A percentile compares a stretch with the other conserved stretches of the same genome.
Evolutionary conservation across 805 yeast genomes (phyloP).

Genomic region (Barnettozyma salicaria): DNA sequence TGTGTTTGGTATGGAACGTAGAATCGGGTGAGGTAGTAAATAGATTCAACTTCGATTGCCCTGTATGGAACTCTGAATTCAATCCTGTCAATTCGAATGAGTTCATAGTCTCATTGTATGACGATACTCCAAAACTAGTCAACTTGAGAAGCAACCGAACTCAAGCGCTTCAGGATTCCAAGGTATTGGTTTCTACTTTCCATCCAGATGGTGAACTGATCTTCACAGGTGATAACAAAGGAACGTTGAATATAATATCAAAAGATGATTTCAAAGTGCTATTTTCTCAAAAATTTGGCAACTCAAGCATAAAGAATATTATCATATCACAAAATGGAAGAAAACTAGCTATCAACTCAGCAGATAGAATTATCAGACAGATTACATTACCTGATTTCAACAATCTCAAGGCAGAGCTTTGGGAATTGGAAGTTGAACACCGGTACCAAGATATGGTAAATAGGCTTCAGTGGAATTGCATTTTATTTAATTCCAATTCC

Average conservation of each 20-base stretch:
- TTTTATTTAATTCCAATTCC: constrained; percentile 62
- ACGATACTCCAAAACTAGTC: constrained; percentile 52
- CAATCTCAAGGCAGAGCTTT: constrained; percentile 20
- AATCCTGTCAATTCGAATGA: constrained; percentile 41
- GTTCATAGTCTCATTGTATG: constrained; percentile 62
- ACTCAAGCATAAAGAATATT: constrained; percentile 65
- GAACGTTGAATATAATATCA: constrained; percentile 54
- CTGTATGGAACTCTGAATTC: constrained; percentile 64
- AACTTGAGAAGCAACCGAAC: constrained; percentile 27
- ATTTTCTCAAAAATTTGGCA: constrained; percentile 51
- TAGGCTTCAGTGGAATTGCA: constrained; percentile 81
- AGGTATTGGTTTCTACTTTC: constrained; percentile 33
- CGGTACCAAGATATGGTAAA: constrained; percentile 89
- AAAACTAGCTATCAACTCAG: constrained; percentile 65
- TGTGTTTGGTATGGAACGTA: constrained; percentile 75
- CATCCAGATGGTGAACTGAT: constrained; percentile 50
- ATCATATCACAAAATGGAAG: constrained; percentile 52
- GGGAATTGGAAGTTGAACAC: constrained; percentile 64
- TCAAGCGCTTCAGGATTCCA: constrained; percentile 19
- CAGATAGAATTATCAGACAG: constrained; percentile 72
- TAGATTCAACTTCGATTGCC: constrained; percentile 52
- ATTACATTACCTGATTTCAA: constrained; percentile 36
- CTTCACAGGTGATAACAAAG: constrained; percentile 75
- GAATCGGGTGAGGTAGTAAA: constrained; percentile 34
- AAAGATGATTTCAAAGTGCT: constrained; percentile 29